A percentile compares a stretch with the other conserved stretches of the same genome.
These are phyloP conservation scores for Eutypa lata DNA, from an alignment of 2,329 filamentous ascomycete genomes.

Conservation along the genomic window DNA sequence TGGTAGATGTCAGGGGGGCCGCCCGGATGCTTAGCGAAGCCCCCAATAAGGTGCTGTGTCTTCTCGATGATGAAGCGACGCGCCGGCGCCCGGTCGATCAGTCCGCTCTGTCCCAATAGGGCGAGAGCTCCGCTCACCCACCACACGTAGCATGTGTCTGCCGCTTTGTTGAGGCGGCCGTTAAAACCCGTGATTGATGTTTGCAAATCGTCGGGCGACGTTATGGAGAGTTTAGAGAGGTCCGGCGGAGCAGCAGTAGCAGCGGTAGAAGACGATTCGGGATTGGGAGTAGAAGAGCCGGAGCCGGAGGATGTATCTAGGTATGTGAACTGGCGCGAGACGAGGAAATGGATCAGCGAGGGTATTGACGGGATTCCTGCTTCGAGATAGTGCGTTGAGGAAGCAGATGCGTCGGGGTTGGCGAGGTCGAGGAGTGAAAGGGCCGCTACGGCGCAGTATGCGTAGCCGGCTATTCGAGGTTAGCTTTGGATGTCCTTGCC, in stretches of 20 bases:
- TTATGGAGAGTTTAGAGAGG: conserved; percentile 33
- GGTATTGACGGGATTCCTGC: conserved; percentile 39
- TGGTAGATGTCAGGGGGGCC: conserved; percentile 79
- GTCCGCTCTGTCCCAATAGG: conserved; percentile 54
- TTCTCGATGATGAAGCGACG: conserved; percentile 79
- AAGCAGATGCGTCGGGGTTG: conserved; percentile 24
- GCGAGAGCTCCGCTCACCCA: conserved; percentile 74
- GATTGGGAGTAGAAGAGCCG: conserved; percentile 36
- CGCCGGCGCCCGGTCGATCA: conserved; percentile 59
- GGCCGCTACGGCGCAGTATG: conserved; percentile 81
- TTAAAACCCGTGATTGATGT: conserved; percentile 75
- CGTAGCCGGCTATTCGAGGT: conserved; percentile 68
- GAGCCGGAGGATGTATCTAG: conserved; percentile 39
- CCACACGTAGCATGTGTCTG: conserved; percentile 94
- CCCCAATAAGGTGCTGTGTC: conserved; percentile 82
- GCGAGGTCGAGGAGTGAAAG: conserved; percentile 71
- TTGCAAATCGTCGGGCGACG: conserved; percentile 3
- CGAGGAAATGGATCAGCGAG: conserved; percentile 51
- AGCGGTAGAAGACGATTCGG: conserved; percentile 32
- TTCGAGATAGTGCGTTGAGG: conserved; percentile 29
- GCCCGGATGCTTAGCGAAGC: conserved; percentile 71
- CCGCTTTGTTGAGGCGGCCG: conserved; percentile 84
- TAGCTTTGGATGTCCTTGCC: background rate
- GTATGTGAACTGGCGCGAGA: conserved; percentile 62
- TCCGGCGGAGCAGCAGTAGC: conserved; percentile 18